These are phyloP conservation scores for Starmerella apis DNA, from an alignment of 805 yeast species.

Conservation along the genomic window DNA sequence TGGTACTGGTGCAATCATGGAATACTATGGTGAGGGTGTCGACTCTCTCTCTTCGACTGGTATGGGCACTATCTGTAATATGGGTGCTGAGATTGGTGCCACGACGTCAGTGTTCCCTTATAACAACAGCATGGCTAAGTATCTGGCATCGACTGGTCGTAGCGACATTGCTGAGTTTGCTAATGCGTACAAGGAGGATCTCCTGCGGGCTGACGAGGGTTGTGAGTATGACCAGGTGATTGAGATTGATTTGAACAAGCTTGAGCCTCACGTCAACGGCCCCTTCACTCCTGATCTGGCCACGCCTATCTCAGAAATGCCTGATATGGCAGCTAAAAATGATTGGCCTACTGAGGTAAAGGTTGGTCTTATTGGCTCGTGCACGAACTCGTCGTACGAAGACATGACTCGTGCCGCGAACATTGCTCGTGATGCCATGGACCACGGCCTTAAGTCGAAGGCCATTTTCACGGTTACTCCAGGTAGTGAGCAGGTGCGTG, in stretches of 20 bases:
- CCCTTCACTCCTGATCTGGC: slow-evolving; percentile 98
- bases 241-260: slow-evolving; percentile 76
- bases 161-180: slow-evolving; percentile 77
- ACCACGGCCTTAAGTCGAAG: slow-evolving; percentile 85
- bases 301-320: slow-evolving; percentile 81
- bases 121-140: slow-evolving; percentile 80
- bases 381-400: slow-evolving; percentile 97
- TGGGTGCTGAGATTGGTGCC: slow-evolving; percentile 99
- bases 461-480: slow-evolving; percentile 90
- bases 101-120: slow-evolving; percentile 96
- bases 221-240: slow-evolving; percentile 87
- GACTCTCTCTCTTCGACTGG: slow-evolving; percentile 90
- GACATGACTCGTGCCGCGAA: slow-evolving; percentile 97
- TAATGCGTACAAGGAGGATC: slow-evolving; percentile 43
- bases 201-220: slow-evolving; percentile 77
- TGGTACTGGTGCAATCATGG: slow-evolving; percentile 95
- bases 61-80: slow-evolving; percentile 98
- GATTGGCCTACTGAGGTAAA: slow-evolving; percentile 88
- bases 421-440: slow-evolving; percentile 79
- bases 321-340: slow-evolving; percentile 69
- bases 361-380: slow-evolving; percentile 95
- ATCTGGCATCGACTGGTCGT: slow-evolving; percentile 80
- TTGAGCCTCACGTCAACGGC: slow-evolving; percentile 95
- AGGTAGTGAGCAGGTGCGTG: slow-evolving; percentile 97
- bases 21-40: slow-evolving; percentile 93